These are phyloP conservation scores for Pisolithus microcarpus DNA, from an alignment of 768 basidiomycete genomes.

Conservation along the genomic window DNA sequence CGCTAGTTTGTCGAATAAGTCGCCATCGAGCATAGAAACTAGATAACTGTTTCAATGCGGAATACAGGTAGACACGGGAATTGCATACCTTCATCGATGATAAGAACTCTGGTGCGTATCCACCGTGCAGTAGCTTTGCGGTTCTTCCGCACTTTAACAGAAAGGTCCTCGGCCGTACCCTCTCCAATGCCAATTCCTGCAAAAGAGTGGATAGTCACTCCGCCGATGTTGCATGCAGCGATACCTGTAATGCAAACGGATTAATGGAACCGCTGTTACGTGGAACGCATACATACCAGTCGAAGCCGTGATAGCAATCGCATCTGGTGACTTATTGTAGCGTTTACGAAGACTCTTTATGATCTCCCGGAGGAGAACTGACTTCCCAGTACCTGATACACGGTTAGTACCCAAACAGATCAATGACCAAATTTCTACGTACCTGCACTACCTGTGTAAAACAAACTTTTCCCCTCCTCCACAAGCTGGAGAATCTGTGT, in stretches of 20 bases:
- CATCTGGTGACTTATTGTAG: constrained; percentile 48
- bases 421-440: constrained; percentile 19
- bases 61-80: neutral
- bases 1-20: constrained; percentile 86
- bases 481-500: constrained; percentile 76
- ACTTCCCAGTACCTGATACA: constrained; percentile 85
- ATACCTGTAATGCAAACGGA: constrained; percentile 47
- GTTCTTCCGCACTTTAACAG: constrained; percentile 67
- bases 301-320: constrained; percentile 89
- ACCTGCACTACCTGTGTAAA: constrained; percentile 99
- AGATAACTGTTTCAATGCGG: neutral
- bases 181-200: constrained; percentile 86
- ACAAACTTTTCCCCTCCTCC: constrained; percentile 64
- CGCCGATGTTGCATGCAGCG: constrained; percentile 96
- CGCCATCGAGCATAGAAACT: constrained; percentile 98
- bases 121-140: constrained; percentile 78
- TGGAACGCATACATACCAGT: constrained; percentile 49
- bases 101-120: constrained; percentile 76
- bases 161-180: constrained; percentile 55
- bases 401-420: constrained; percentile 7
- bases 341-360: constrained; percentile 65
- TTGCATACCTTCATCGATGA: constrained; percentile 68
- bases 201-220: constrained; percentile 92
- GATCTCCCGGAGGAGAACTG: constrained; percentile 87
- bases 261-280: neutral